Conservation (phyloP, 164 flowering plant genomes). For the Brasenia schreberi region DNA sequence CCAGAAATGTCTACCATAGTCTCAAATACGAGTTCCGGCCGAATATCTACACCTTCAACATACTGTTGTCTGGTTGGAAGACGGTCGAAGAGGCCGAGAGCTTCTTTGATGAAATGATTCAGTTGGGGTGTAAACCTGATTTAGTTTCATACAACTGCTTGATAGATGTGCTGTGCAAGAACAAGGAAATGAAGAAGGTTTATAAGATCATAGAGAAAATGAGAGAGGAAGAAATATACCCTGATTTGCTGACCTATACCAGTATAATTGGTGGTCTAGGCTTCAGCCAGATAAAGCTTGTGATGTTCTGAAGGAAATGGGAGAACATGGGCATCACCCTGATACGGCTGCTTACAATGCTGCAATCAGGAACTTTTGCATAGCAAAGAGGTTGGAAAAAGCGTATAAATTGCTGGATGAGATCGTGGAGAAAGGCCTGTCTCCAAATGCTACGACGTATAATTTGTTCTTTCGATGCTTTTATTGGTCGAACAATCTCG, state of each 20-base stretch:
- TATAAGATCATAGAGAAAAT: conserved; percentile 42
- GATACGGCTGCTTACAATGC: conserved; percentile 89
- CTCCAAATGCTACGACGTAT: conserved; percentile 72
- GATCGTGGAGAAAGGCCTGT: conserved; percentile 49
- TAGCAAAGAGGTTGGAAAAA: conserved; percentile 65
- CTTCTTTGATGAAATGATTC: conserved; percentile 64
- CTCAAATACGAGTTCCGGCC: conserved; percentile 56
- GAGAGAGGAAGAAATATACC: conserved; percentile 37
- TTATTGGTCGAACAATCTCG: conserved; percentile 62
- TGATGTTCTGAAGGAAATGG: conserved; percentile 69
- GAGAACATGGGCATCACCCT: conserved; percentile 73
- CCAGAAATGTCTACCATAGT: conserved; percentile 72
- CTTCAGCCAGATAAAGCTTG: conserved; percentile 82
- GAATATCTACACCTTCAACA: conserved; percentile 67
- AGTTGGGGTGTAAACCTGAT: conserved; percentile 64
- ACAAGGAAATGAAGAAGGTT: conserved; percentile 56
- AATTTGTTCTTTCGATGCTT: conserved; percentile 61
- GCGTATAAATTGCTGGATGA: conserved; percentile 63
- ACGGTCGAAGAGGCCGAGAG: conserved; percentile 69
- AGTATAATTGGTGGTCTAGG: conserved; percentile 83
- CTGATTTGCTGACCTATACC: conserved; percentile 70
- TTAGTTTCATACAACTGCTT: conserved; percentile 73
- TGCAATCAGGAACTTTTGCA: conserved; percentile 69
- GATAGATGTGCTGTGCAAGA: conserved; percentile 78
- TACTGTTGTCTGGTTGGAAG: conserved; percentile 78